Base-by-base conservation (phyloP, 2,329 filamentous ascomycete species). In the Bipolaris oryzae region DNA sequence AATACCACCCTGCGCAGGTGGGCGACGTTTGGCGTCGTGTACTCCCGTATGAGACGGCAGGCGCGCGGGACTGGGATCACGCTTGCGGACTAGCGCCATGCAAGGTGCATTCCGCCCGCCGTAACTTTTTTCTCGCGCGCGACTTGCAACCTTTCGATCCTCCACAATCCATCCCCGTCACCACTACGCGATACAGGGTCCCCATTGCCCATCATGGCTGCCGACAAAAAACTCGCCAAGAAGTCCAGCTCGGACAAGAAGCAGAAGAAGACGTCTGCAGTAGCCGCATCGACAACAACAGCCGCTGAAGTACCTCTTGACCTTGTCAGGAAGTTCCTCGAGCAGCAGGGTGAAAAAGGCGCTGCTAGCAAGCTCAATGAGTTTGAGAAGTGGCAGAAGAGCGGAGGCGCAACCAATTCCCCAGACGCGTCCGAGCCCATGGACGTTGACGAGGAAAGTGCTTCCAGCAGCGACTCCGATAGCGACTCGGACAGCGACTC, bases 251-350 rank as follows among this genome's bases (percentile, higher is more conserved):
- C 54, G 48, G 61, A 64, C 50, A 62, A 69, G 47, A 72, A 69
- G 58, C 57, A 54, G 42, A 60, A 59, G 10, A 47, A 39, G 31
- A 3, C 50, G 5, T 58, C 53, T 34, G 48, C 57, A 11, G 54
- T 53, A 5, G 44, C 54, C 7, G 50, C 55, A 9, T 43, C 50
- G 3, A 46, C 54, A 15, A 51, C 55, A 9, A 45, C 50, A 25
- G 50, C 51, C 33, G 45, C 54, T 7, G 37, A 57, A 54, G 62
- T 52, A 23, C 55, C 65, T 28, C 57, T 77, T 51, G 68, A 69
- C 47, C 71, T 76, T 28, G 68, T 78, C 7, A 61, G 69, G 58
- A 46, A 58, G 33, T 78, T 77, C 61, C 65, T 77, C 47, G 57
- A 63, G 21, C 66, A 74, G 21, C 60, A 75, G 47, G 74, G 75